Evolutionary conservation across 2,329 filamentous ascomycete species (phyloP).

Genomic region (Hypoxylon sp.): DNA sequence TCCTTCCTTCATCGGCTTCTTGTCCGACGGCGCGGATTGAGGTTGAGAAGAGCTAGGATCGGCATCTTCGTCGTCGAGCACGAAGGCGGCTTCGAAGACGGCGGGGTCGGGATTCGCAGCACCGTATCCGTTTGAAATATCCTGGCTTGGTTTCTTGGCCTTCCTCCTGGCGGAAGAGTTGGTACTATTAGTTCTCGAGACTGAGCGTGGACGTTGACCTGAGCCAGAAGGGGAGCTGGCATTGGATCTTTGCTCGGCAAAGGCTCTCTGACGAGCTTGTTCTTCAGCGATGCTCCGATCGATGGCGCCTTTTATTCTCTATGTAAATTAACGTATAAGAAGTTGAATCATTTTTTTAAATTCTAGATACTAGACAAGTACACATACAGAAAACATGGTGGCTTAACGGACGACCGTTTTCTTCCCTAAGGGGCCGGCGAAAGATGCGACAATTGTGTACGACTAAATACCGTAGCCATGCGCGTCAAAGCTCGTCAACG

Average conservation of each 20-base stretch:
- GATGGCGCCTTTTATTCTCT: constrained; percentile 88
- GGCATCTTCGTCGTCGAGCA: constrained; percentile 89
- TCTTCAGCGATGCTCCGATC: constrained; percentile 92
- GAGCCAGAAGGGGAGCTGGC: constrained; percentile 61
- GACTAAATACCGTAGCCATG: constrained; percentile 33
- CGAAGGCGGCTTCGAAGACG: constrained; percentile 88
- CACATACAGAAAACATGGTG: constrained; percentile 52
- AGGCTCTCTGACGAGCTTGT: constrained; percentile 80
- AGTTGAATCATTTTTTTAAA: not conserved
- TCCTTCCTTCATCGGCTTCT: constrained; percentile 53
- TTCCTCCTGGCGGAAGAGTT: constrained; percentile 57
- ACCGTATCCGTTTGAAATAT: constrained; percentile 57
- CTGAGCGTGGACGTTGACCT: constrained; percentile 62
- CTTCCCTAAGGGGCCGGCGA: constrained; percentile 18
- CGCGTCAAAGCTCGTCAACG: constrained; percentile 8
- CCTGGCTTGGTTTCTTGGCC: constrained; percentile 60
- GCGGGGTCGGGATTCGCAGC: constrained; percentile 80
- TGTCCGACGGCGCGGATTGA: constrained; percentile 58
- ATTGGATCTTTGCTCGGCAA: constrained; percentile 62
- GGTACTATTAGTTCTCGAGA: constrained; percentile 57
- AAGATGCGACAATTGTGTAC: constrained; percentile 34
- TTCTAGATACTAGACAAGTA: not conserved
- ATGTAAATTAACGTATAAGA: constrained; percentile 38
- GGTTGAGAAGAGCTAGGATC: constrained; percentile 75
- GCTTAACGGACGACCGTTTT: constrained; percentile 27